Evolutionary conservation across 2,329 filamentous ascomycete genomes (phyloP).

Genomic region (Colletotrichum tabaci): DNA sequence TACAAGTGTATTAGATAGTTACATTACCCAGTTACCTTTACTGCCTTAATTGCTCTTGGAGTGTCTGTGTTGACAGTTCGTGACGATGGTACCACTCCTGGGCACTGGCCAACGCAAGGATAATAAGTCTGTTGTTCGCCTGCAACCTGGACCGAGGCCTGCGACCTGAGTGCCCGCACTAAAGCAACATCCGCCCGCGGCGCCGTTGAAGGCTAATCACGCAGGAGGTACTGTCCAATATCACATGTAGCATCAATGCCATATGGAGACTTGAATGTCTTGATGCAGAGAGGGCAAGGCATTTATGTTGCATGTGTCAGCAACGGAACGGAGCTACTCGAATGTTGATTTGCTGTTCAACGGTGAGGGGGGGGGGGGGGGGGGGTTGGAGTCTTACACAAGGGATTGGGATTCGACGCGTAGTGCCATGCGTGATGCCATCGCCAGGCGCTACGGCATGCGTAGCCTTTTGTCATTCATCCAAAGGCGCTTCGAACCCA

Average conservation of each 20-base stretch:
- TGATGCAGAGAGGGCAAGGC: background rate
- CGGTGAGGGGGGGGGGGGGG: background rate
- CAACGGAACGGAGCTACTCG: background rate
- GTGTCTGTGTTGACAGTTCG: background rate
- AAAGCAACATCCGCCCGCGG: background rate
- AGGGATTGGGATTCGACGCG: background rate
- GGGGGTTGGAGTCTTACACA: background rate
- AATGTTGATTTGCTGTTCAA: background rate
- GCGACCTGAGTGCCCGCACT: too few relatives aligned
- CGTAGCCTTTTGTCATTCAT: background rate
- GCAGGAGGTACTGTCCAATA: background rate
- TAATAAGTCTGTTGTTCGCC: background rate
- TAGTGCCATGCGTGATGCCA: background rate
- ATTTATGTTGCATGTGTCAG: background rate
- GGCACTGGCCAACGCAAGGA: background rate
- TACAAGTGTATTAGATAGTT: conserved; percentile 35
- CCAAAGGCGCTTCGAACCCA: background rate
- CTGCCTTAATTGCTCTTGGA: background rate
- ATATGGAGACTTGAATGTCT: background rate
- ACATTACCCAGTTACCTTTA: conserved; percentile 10
- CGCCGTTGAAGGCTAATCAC: background rate
- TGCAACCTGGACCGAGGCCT: background rate
- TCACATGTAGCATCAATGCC: background rate
- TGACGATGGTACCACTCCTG: background rate
- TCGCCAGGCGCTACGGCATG: background rate